Evolutionary conservation across 106 monocot genomes (phyloP).

Genomic region (Dendrobium huoshanense): DNA sequence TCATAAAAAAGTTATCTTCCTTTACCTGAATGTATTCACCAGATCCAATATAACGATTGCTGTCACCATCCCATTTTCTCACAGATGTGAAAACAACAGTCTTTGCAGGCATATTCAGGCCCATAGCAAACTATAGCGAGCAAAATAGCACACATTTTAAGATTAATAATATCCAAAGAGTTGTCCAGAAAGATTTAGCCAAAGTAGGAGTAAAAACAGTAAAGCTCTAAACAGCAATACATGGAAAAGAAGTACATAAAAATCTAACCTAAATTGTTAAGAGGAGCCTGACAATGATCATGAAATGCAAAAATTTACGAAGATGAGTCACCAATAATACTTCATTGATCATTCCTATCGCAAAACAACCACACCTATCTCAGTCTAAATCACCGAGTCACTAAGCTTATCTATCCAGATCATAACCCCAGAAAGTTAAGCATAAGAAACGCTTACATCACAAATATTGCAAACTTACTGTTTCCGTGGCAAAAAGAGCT

Average conservation of each 20-base stretch:
- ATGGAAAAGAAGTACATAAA: neutral
- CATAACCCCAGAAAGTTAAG: neutral
- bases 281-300: neutral
- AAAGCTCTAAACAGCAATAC: neutral
- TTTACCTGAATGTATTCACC: constrained; percentile 98
- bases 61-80: constrained; percentile 99
- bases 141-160: constrained; percentile 5
- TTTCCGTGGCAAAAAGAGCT: constrained; percentile 99
- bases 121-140: constrained; percentile 88
- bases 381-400: neutral
- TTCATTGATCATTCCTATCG: neutral
- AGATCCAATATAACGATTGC: constrained; percentile 78
- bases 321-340: neutral
- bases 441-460: neutral
- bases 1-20: neutral
- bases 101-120: constrained; percentile 98
- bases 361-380: neutral
- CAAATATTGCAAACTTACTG: constrained; percentile 41
- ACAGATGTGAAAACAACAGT: constrained; percentile 97
- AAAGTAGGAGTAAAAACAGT: neutral
- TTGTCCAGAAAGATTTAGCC: neutral
- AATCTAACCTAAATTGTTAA: neutral
- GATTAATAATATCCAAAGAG: neutral
- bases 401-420: neutral
- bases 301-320: constrained; percentile 4